A percentile compares a stretch with the other conserved stretches of the same genome.
These are phyloP conservation scores for Tuber microsphaerosporum DNA, from an alignment of 495 filamentous ascomycete species.

Conservation along the genomic window DNA sequence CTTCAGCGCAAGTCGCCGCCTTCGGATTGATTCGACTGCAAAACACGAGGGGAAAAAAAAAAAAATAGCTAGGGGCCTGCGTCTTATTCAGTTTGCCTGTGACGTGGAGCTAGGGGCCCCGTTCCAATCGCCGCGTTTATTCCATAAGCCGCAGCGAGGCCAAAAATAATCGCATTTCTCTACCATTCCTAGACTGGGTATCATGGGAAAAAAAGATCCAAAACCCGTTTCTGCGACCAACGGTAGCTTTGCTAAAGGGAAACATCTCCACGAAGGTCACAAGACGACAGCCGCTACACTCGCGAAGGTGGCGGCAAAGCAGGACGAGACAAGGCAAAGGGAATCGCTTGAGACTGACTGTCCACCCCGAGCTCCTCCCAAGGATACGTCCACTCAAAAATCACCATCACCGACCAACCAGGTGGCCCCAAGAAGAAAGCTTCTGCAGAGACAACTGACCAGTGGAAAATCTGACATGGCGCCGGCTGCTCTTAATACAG, in stretches of 20 bases:
- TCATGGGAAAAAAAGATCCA: conserved; percentile 35
- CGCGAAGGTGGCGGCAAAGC: conserved; percentile 32
- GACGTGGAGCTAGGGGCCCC: conserved; percentile 27
- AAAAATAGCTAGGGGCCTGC: conserved; percentile 35
- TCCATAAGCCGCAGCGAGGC: conserved; percentile 11
- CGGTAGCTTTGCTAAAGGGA: conserved; percentile 19
- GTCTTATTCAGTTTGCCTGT: conserved; percentile 34
- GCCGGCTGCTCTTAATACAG: conserved; percentile 25
- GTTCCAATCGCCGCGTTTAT: conserved; percentile 30
- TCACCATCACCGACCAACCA: not conserved
- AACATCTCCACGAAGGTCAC: conserved; percentile 31
- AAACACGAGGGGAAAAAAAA: conserved; percentile 20
- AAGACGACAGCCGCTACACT: conserved; percentile 34
- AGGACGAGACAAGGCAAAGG: conserved; percentile 30
- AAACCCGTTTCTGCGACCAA: conserved; percentile 29
- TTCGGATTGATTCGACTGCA: conserved; percentile 13
- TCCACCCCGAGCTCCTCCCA: conserved; percentile 30
- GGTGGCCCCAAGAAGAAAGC: conserved; percentile 13
- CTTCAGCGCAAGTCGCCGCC: conserved; percentile 11
- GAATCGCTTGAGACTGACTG: conserved; percentile 25
- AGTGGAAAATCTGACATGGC: conserved; percentile 27
- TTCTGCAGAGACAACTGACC: conserved; percentile 26
- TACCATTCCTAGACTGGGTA: not conserved
- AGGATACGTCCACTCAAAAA: conserved; percentile 15
- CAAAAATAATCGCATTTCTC: not conserved